These are phyloP conservation scores for Tetradesmus lagerheimii DNA, from an alignment of 139 green algal species.

Conservation along the genomic window DNA sequence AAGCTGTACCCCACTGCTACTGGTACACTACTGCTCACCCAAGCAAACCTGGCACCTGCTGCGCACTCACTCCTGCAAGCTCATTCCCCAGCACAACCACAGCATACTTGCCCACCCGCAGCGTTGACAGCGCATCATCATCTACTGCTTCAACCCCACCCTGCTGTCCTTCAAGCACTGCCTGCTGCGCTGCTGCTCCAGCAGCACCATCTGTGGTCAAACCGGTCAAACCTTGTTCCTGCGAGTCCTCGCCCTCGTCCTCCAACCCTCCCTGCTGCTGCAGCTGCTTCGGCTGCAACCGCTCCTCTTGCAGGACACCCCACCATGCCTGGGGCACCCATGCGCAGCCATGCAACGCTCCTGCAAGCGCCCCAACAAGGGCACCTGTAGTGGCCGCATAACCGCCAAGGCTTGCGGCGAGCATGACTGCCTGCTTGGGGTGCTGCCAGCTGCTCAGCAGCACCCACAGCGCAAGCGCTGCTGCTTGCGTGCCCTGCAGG, in stretches of 20 bases:
- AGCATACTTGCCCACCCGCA: slow-evolving; percentile 14
- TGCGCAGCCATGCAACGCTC: slow-evolving; percentile 28
- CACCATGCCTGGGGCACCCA: slow-evolving; percentile 41
- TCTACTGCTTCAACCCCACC: background rate
- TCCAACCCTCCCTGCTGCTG: background rate
- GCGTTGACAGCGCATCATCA: background rate
- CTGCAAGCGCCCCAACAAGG: slow-evolving; percentile 25
- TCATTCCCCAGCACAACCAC: slow-evolving; percentile 15
- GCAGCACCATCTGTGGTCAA: background rate
- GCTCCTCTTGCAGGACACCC: slow-evolving; percentile 16
- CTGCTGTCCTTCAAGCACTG: background rate
- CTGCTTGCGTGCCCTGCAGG: slow-evolving; percentile 53
- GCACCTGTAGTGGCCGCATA: slow-evolving; percentile 49
- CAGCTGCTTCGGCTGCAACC: slow-evolving; percentile 7
- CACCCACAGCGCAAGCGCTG: slow-evolving; percentile 56
- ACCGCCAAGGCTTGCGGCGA: slow-evolving; percentile 58
- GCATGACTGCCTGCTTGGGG: slow-evolving; percentile 59
- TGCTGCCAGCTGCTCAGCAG: slow-evolving; percentile 52
- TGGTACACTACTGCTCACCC: background rate
- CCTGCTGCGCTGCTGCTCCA: background rate
- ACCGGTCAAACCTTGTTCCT: background rate
- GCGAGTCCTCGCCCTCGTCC: background rate
- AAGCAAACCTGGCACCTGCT: background rate
- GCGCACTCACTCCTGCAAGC: background rate
- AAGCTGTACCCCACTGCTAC: background rate